Evolutionary conservation across 148 eudicot species (phyloP), one percentile per base, ranked within the genome.

Genomic region (Beta vulgaris): DNA sequence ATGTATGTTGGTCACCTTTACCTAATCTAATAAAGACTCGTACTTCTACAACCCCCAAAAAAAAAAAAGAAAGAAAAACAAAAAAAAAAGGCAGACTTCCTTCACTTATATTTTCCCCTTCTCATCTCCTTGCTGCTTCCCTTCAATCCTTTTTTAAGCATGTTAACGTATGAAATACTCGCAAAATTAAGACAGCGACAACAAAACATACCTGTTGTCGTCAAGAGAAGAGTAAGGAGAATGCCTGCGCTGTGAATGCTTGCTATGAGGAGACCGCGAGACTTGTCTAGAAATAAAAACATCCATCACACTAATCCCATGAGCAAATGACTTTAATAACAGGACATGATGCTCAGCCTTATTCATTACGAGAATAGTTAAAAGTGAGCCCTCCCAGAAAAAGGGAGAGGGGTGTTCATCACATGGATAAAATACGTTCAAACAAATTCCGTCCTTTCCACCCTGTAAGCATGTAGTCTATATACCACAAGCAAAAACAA

Each of bases 181-280:
- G 31, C 35, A 67, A 57, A 63, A n/a, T n/a, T 34, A 76, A 76
- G 49, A 42, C 65, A 75, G 34, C 48, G 74, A 63, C 58, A 61
- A 54, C 58, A 63, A 40, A 85, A 80, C 81, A 82, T 88, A 89
- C 98, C 97, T 91, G 86, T 83, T 80, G 70, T 72, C 80, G 76
- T 93, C 98, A 86, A 88, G 87, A 93, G 96, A 88, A 88, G 98
- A 82, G 87, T 87, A 91, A 83, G 92, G 95, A 85, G 98, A 93
- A 86, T 91, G 97, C 90, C 90, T 91, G 92, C 90, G 97, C 87
- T 87, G 92, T 84, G 97, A 82, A 85, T 78, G 97, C 98, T 84
- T 91, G 97, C 94, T 93, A 91, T 82, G 90, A 77, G 98, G 95
- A 76, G 98, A 93, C 91, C 90, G 84, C 88, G 95, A 93, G 84